phyloP scores from a whole-genome alignment of 202 grass and related monocot genomes.

The Schoenoplectus triqueter region DNA sequence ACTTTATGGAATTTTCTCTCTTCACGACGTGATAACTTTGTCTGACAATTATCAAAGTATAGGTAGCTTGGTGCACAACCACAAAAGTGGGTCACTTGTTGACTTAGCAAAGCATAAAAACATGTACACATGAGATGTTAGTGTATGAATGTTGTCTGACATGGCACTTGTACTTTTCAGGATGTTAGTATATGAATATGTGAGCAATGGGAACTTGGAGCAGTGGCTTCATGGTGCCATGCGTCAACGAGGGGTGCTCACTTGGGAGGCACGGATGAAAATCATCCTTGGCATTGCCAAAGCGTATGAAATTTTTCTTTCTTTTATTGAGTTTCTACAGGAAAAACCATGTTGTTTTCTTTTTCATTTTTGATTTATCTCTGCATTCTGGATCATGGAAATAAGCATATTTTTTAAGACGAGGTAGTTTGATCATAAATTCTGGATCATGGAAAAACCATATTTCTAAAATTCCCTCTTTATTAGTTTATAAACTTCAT shows the following conservation, averaged over 20 bases:
- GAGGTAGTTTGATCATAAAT: background rate
- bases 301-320: slow-evolving; percentile 67
- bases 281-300: slow-evolving; percentile 94
- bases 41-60: background rate
- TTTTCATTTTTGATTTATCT: background rate
- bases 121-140: background rate
- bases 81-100: background rate
- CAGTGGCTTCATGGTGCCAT: slow-evolving; percentile 99
- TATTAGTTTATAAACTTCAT: background rate
- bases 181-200: slow-evolving; percentile 99
- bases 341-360: background rate
- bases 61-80: background rate
- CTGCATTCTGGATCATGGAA: slow-evolving; percentile 19
- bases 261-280: slow-evolving; percentile 94
- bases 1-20: background rate
- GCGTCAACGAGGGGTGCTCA: slow-evolving; percentile 83
- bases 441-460: no score
- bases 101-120: background rate
- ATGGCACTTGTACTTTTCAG: slow-evolving; percentile 43
- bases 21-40: background rate
- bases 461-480: slow-evolving; percentile 10
- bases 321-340: slow-evolving; percentile 1
- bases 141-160: slow-evolving; percentile 15
- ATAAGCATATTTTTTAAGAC: background rate
- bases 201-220: slow-evolving; percentile 95